These are phyloP conservation scores for Thyridium curvatum DNA, from an alignment of 2,329 filamentous ascomycete species.

Conservation along the genomic window DNA sequence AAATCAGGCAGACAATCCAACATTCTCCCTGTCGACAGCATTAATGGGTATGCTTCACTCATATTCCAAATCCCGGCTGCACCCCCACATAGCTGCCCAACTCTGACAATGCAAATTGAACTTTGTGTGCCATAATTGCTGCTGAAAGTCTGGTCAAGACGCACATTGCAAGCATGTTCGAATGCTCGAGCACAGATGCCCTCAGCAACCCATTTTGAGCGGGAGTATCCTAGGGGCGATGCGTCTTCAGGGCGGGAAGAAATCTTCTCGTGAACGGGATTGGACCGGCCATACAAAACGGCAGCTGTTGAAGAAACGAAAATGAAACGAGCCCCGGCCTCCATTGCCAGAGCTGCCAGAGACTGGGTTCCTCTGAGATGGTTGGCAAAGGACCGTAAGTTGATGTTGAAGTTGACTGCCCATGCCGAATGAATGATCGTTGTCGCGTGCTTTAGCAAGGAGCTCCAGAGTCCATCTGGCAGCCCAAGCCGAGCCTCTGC, in stretches of 20 bases:
- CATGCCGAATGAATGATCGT: slow-evolving; percentile 43
- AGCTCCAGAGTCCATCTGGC: slow-evolving; percentile 14
- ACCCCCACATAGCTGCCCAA: slow-evolving; percentile 1
- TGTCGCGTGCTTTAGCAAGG: slow-evolving; percentile 15
- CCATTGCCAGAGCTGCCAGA: no score
- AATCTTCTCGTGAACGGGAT: no score
- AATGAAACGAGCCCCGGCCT: no score
- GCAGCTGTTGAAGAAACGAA: no score
- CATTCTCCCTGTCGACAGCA: background rate
- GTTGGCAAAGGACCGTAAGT: slow-evolving; percentile 35
- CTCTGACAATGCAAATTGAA: background rate
- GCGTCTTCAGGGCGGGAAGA: background rate
- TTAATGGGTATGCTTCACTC: slow-evolving; percentile 1
- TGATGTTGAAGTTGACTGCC: slow-evolving; percentile 49
- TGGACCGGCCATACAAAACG: no score
- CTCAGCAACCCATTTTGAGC: slow-evolving; percentile 1
- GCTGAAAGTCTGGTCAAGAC: no score
- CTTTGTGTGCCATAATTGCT: no score
- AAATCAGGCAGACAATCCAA: background rate
- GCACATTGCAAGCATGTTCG: background rate
- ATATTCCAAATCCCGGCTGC: background rate
- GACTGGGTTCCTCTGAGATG: no score
- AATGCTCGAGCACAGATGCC: background rate
- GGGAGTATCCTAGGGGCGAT: background rate
- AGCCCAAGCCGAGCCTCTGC: slow-evolving; percentile 14